These are phyloP conservation scores for Thermothelomyces thermophilus DNA, from an alignment of 2,329 filamentous ascomycete species.

Conservation along the genomic window DNA sequence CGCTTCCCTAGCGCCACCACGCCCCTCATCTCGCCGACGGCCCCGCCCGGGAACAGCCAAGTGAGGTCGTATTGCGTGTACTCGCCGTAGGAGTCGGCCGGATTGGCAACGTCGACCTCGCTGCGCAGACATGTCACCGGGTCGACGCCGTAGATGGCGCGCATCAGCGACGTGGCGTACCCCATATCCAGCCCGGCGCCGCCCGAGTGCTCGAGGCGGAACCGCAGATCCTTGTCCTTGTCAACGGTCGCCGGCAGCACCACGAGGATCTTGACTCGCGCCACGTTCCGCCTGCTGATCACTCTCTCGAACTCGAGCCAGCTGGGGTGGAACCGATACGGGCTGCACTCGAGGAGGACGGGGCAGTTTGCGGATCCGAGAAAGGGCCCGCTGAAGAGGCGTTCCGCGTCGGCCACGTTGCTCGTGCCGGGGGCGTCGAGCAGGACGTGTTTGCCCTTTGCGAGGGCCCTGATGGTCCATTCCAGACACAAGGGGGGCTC, in stretches of 20 bases:
- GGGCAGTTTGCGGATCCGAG: slow-evolving; percentile 32
- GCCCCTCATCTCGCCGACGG: slow-evolving; percentile 5
- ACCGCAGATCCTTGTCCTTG: slow-evolving; percentile 39
- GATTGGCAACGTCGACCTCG: slow-evolving; percentile 19
- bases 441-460: slow-evolving; percentile 48
- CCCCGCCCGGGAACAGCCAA: slow-evolving; percentile 37
- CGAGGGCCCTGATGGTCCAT: slow-evolving; percentile 43
- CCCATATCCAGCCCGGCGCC: slow-evolving; percentile 37
- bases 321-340: slow-evolving; percentile 45
- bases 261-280: slow-evolving; percentile 29
- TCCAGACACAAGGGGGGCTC: slow-evolving; percentile 38
- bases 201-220: slow-evolving; percentile 36
- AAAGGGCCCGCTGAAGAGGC: slow-evolving; percentile 37
- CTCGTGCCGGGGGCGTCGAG: slow-evolving; percentile 47
- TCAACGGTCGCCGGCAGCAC: slow-evolving; percentile 14
- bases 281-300: slow-evolving; percentile 35
- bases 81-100: slow-evolving; percentile 26
- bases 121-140: slow-evolving; percentile 32
- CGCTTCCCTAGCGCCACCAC: background rate
- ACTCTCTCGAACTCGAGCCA: slow-evolving; percentile 37
- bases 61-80: slow-evolving; percentile 31
- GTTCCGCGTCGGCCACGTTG: slow-evolving; percentile 39
- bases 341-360: slow-evolving; percentile 48
- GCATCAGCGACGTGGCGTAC: slow-evolving; percentile 35
- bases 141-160: slow-evolving; percentile 34